phyloP scores from a whole-genome alignment of 495 filamentous ascomycete species.

The Aspergillus panamensis region DNA sequence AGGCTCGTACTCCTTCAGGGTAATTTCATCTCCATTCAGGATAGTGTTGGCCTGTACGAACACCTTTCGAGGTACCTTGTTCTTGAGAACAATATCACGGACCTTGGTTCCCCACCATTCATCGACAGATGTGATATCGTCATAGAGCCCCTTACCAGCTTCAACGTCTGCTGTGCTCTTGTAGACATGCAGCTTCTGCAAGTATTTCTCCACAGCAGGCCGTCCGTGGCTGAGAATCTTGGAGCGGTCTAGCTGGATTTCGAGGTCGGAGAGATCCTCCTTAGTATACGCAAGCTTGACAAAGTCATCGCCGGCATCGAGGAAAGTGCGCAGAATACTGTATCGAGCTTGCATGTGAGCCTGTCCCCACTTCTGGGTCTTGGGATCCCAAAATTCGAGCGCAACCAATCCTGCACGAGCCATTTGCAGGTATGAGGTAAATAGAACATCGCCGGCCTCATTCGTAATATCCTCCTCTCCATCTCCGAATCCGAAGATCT shows the following conservation, averaged over 20 bases:
- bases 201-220: slow-evolving; percentile 78
- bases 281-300: slow-evolving; percentile 71
- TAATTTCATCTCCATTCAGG: slow-evolving; percentile 67
- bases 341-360: slow-evolving; percentile 94
- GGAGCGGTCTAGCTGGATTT: slow-evolving; percentile 71
- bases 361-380: slow-evolving; percentile 88
- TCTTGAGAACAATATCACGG: slow-evolving; percentile 71
- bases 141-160: slow-evolving; percentile 70
- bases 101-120: slow-evolving; percentile 77
- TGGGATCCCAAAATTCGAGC: slow-evolving; percentile 85
- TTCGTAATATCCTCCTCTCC: slow-evolving; percentile 64
- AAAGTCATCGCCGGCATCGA: slow-evolving; percentile 78
- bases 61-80: slow-evolving; percentile 90
- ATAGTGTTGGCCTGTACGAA: slow-evolving; percentile 95
- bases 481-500: slow-evolving; percentile 89
- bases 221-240: slow-evolving; percentile 73
- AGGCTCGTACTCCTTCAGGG: slow-evolving; percentile 84
- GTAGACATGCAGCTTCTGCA: slow-evolving; percentile 89
- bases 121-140: slow-evolving; percentile 74
- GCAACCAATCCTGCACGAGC: slow-evolving; percentile 81
- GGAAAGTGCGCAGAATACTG: slow-evolving; percentile 82
- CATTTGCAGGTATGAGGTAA: slow-evolving; percentile 84
- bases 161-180: slow-evolving; percentile 86
- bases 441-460: slow-evolving; percentile 81
- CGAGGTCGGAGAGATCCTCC: slow-evolving; percentile 75